Evolutionary conservation across 805 yeast genomes (phyloP).

Genomic region (Monosporozyma yasuniensis): DNA sequence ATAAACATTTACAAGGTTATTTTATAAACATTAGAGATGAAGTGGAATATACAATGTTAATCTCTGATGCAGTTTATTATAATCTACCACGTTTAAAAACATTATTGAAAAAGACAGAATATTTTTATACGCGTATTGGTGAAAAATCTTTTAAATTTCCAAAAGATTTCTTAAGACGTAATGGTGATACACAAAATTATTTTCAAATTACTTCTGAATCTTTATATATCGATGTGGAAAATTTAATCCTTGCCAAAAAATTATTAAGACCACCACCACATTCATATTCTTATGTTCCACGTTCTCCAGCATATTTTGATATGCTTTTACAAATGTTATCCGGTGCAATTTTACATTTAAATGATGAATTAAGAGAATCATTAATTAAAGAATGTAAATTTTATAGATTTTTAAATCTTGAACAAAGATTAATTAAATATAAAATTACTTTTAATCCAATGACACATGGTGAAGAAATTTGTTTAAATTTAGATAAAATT

Average conservation of each 20-base stretch:
- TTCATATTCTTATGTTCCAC: slow-evolving; percentile 37
- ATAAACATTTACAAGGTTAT: slow-evolving; percentile 75
- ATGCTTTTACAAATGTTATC: slow-evolving; percentile 47
- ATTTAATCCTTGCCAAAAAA: slow-evolving; percentile 30
- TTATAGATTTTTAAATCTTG: slow-evolving; percentile 66
- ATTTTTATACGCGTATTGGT: slow-evolving; percentile 50
- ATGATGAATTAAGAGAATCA: slow-evolving; percentile 47
- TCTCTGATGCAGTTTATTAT: slow-evolving; percentile 66
- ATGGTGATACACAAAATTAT: slow-evolving; percentile 73
- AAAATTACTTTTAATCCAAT: slow-evolving; percentile 45
- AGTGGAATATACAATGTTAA: slow-evolving; percentile 50
- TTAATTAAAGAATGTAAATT: slow-evolving; percentile 65
- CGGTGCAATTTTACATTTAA: slow-evolving; percentile 44
- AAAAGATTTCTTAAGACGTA: slow-evolving; percentile 39
- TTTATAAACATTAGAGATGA: slow-evolving; percentile 51
- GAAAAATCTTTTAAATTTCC: slow-evolving; percentile 51
- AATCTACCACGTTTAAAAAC: slow-evolving; percentile 48
- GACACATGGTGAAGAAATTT: slow-evolving; percentile 45
- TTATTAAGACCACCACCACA: slow-evolving; percentile 76
- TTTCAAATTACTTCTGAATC: slow-evolving; percentile 55
- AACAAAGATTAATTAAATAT: slow-evolving; percentile 56
- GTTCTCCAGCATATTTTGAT: slow-evolving; percentile 46
- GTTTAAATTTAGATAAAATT: slow-evolving; percentile 41
- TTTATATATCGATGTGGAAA: slow-evolving; percentile 42
- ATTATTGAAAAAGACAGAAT: slow-evolving; percentile 43